These are phyloP conservation scores for Fimicolochytrium jonesii DNA, from an alignment of 192 early-diverging fungal species.

Conservation along the genomic window DNA sequence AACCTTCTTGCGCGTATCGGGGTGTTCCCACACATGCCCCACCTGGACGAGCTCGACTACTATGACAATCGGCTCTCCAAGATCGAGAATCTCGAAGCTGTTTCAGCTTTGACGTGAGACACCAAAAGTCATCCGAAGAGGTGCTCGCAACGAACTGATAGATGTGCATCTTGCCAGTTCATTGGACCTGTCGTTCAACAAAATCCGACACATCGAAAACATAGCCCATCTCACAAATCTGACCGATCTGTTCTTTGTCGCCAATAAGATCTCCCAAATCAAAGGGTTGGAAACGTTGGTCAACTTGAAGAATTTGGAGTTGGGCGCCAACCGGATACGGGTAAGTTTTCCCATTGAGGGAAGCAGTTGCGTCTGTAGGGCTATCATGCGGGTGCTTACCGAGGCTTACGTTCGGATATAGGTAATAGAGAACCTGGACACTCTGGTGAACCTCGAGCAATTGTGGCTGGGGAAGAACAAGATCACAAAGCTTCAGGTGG, in stretches of 20 bases:
- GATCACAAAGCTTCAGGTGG: slow-evolving; percentile 75
- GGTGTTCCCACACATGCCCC: slow-evolving; percentile 47
- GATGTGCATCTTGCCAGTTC: slow-evolving; percentile 33
- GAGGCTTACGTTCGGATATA: no score
- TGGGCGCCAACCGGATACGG: slow-evolving; percentile 92
- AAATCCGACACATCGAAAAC: slow-evolving; percentile 75
- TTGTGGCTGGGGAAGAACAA: slow-evolving; percentile 99
- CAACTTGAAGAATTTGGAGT: slow-evolving; percentile 78
- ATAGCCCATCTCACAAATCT: slow-evolving; percentile 59
- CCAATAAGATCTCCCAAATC: slow-evolving; percentile 86
- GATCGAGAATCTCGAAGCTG: slow-evolving; percentile 60
- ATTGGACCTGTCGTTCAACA: slow-evolving; percentile 95
- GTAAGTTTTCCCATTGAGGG: slow-evolving; percentile 33
- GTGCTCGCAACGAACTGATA: no score
- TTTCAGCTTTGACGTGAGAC: slow-evolving; percentile 59
- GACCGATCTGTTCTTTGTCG: slow-evolving; percentile 82
- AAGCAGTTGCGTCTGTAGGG: no score
- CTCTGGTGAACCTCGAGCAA: slow-evolving; percentile 75
- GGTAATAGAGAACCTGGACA: slow-evolving; percentile 78
- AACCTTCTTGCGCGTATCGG: slow-evolving; percentile 75
- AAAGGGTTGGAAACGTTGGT: slow-evolving; percentile 65
- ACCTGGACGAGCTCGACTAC: slow-evolving; percentile 80
- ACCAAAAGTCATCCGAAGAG: neutral
- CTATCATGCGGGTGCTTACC: no score
- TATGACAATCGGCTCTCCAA: slow-evolving; percentile 91